Evolutionary conservation across 1,284 basidiomycete genomes (phyloP).

Genomic region (Taiwanofungus camphoratus): DNA sequence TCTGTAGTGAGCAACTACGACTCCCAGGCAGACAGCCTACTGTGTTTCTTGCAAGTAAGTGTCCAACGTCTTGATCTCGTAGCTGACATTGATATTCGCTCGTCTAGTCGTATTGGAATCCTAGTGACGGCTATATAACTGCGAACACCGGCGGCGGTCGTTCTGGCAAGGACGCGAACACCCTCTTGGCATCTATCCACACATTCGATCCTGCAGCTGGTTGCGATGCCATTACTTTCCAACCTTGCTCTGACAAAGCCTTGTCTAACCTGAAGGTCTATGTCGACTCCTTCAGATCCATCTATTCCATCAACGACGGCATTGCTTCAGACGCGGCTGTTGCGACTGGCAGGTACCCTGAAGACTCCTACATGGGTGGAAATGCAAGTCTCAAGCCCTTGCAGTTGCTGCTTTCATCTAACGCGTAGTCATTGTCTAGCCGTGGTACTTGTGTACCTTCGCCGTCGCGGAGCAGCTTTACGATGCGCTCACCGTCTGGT

Average conservation of each 20-base stretch:
- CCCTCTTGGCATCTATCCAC: slow-evolving; percentile 40
- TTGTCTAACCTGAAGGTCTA: slow-evolving; percentile 48
- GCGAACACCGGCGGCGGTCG: slow-evolving; percentile 39
- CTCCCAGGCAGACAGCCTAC: slow-evolving; percentile 32
- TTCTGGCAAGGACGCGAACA: slow-evolving; percentile 39
- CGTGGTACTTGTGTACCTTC: slow-evolving; percentile 39
- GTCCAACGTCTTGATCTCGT: background rate
- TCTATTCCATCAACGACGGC: slow-evolving; percentile 49
- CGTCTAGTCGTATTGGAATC: slow-evolving; percentile 36
- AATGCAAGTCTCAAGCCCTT: slow-evolving; percentile 33
- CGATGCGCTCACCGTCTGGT: slow-evolving; percentile 37
- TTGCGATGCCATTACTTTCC: slow-evolving; percentile 48
- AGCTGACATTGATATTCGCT: background rate
- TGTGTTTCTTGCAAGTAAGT: slow-evolving; percentile 40
- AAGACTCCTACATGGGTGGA: slow-evolving; percentile 48
- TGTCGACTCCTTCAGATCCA: slow-evolving; percentile 46
- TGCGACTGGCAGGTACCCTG: slow-evolving; percentile 50
- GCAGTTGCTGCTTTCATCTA: too few relatives aligned
- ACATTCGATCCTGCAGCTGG: slow-evolving; percentile 44
- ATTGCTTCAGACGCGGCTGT: slow-evolving; percentile 37
- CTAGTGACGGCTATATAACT: slow-evolving; percentile 28
- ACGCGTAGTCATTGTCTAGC: slow-evolving; percentile 19
- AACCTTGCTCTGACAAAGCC: slow-evolving; percentile 56
- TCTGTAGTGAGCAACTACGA: slow-evolving; percentile 29
- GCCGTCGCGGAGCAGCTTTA: slow-evolving; percentile 43